Conservation (phyloP, 148 eudicot species). For the Camellia granthamiana region DNA sequence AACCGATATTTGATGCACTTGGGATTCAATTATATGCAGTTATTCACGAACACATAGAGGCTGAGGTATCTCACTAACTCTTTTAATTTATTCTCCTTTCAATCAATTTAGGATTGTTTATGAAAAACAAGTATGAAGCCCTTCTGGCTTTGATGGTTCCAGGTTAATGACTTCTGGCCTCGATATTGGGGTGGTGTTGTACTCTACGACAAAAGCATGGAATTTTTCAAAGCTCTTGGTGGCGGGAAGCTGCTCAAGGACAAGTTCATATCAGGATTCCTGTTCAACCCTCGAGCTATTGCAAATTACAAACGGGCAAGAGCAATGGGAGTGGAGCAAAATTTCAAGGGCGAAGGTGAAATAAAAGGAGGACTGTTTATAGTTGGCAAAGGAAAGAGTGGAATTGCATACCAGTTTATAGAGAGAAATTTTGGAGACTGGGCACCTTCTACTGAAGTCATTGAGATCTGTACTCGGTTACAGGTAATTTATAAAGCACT, state of each 20-base stretch:
- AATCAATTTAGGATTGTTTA: conserved; percentile 1
- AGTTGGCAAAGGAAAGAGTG: conserved; percentile 43
- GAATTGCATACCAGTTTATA: conserved; percentile 53
- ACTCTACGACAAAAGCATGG: conserved; percentile 35
- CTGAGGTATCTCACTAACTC: conserved; percentile 32
- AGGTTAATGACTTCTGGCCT: conserved; percentile 49
- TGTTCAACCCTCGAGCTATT: conserved; percentile 42
- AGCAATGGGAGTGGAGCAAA: conserved; percentile 36
- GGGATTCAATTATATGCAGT: conserved; percentile 46
- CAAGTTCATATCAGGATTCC: conserved; percentile 50
- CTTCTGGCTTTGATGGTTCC: conserved; percentile 7
- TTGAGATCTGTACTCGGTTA: conserved; percentile 35
- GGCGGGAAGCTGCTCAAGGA: conserved; percentile 46
- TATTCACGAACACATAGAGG: conserved; percentile 42
- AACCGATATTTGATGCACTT: conserved; percentile 50
- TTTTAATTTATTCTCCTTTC: background rate
- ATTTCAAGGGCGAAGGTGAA: conserved; percentile 49
- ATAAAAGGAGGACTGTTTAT: conserved; percentile 51
- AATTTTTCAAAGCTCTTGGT: conserved; percentile 50
- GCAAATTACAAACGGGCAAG: conserved; percentile 50
- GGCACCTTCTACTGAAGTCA: conserved; percentile 46
- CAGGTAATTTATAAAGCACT: conserved; percentile 24
- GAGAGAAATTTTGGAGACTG: conserved; percentile 59
- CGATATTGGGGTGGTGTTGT: conserved; percentile 52
- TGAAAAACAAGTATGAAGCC: background rate